Percentiles rank a stretch among this genome's conserved stretches.
These are phyloP conservation scores for Barbatosphaeria neglecta DNA, from an alignment of 495 filamentous ascomycete genomes.

Conservation along the genomic window DNA sequence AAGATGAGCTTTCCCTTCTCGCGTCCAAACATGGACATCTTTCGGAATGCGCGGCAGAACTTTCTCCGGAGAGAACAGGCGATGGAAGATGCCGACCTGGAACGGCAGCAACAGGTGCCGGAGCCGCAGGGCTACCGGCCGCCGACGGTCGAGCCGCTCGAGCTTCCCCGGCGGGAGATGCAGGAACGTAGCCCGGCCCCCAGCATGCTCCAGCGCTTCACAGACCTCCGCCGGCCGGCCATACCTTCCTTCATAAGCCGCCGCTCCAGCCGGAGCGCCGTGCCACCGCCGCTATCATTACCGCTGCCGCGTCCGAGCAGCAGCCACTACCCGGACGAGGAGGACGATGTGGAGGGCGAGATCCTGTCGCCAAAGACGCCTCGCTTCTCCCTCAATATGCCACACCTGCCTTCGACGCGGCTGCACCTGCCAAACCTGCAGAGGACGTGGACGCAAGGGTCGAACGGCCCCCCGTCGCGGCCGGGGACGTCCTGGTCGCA, in stretches of 20 bases:
- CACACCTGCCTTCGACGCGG: constrained; percentile 25
- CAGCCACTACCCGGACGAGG: constrained; percentile 11
- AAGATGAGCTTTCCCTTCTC: constrained; percentile 10
- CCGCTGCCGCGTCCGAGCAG: constrained; percentile 14
- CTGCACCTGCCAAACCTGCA: constrained; percentile 27
- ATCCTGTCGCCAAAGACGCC: constrained; percentile 31
- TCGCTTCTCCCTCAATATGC: constrained; percentile 18
- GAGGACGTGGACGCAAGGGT: constrained; percentile 20
- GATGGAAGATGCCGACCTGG: background rate
- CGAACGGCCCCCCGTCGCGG: constrained; percentile 17
- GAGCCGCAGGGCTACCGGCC: constrained; percentile 3
- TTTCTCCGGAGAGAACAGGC: constrained; percentile 8
- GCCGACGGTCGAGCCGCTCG: background rate
- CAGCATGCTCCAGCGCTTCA: constrained; percentile 14
- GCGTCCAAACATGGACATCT: constrained; percentile 11
- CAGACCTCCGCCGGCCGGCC: constrained; percentile 12
- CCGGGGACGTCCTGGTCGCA: constrained; percentile 5
- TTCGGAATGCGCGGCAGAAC: constrained; percentile 12
- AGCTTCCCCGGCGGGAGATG: constrained; percentile 12
- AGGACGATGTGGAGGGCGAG: constrained; percentile 14
- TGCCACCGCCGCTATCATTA: too few relatives aligned
- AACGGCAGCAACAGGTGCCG: background rate
- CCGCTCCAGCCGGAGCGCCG: constrained; percentile 8
- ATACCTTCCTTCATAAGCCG: constrained; percentile 22
- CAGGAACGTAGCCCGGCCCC: constrained; percentile 9